These are phyloP conservation scores for Tetracladium marchalianum DNA, from an alignment of 495 filamentous ascomycete species.

Conservation along the genomic window DNA sequence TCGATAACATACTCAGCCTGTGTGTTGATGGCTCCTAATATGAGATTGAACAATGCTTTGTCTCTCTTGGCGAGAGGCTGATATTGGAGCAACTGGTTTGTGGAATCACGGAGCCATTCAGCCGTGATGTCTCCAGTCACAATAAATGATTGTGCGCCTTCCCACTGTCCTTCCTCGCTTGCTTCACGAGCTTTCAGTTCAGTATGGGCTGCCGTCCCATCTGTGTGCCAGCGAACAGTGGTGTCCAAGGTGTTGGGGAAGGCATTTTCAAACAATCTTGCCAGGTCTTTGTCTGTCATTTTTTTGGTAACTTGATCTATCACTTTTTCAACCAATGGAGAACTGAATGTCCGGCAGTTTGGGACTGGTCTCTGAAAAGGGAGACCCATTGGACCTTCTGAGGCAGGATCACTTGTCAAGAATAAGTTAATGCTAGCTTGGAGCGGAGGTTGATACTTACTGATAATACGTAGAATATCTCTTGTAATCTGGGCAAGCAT, in stretches of 20 bases:
- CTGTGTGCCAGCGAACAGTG: constrained; percentile 51
- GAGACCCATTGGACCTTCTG: constrained; percentile 65
- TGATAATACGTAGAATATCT: constrained; percentile 34
- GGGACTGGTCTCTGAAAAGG: constrained; percentile 81
- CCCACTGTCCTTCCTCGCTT: constrained; percentile 53
- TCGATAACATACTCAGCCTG: constrained; percentile 91
- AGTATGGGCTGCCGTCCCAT: constrained; percentile 35
- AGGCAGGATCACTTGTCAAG: constrained; percentile 54
- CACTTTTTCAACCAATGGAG: constrained; percentile 74
- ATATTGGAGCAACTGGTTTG: constrained; percentile 89
- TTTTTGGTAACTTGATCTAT: constrained; percentile 70
- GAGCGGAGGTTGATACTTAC: constrained; percentile 20
- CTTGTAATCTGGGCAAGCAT: constrained; percentile 39
- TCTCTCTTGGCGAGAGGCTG: constrained; percentile 77
- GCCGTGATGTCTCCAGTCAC: constrained; percentile 99
- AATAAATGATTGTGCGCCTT: constrained; percentile 83
- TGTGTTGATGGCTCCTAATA: constrained; percentile 92
- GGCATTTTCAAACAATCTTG: constrained; percentile 91
- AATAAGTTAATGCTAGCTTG: constrained; percentile 2
- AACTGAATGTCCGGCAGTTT: constrained; percentile 82
- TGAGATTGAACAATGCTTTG: constrained; percentile 60
- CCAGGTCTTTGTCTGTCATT: constrained; percentile 81
- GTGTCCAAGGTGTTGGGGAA: constrained; percentile 51
- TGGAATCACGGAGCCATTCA: constrained; percentile 95
- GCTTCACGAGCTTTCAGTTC: constrained; percentile 23